A percentile compares a stretch with the other conserved stretches of the same genome.
Evolutionary conservation across 257 asterid species (phyloP).

Genomic region (Capsicum rhomboideum): DNA sequence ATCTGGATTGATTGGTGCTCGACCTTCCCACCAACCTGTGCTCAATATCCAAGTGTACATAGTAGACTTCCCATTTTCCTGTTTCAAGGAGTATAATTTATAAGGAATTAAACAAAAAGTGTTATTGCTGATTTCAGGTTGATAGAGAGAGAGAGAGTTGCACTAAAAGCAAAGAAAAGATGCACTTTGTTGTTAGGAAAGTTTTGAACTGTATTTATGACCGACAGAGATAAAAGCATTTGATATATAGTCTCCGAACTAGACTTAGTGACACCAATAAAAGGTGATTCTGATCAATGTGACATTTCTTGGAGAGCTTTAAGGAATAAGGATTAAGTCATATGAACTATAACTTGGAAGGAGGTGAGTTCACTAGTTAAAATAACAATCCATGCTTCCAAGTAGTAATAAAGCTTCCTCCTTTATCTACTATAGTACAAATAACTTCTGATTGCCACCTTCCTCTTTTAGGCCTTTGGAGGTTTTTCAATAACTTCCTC

Average conservation of each 20-base stretch:
- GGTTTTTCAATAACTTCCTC: not conserved
- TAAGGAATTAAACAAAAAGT: not conserved
- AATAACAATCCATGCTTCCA: not conserved
- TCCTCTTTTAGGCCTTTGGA: not conserved
- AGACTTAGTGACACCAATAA: not conserved
- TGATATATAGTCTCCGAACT: not conserved
- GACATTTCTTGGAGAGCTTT: not conserved
- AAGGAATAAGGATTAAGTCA: not conserved
- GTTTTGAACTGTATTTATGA: not conserved
- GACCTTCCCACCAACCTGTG: constrained; percentile 90
- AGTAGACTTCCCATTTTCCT: constrained; percentile 85
- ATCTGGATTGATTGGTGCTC: constrained; percentile 63
- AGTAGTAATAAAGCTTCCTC: not conserved
- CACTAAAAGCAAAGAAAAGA: not conserved
- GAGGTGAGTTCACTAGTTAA: not conserved
- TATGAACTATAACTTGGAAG: not conserved
- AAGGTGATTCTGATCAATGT: not conserved
- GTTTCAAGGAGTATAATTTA: constrained; percentile 2
- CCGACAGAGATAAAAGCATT: not conserved
- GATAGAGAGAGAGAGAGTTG: not conserved
- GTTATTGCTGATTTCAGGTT: not conserved
- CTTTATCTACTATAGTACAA: not conserved
- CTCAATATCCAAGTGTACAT: constrained; percentile 84
- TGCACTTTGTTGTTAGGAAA: not conserved
- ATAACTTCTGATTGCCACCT: not conserved